A percentile compares a stretch with the other conserved stretches of the same genome.
These are phyloP conservation scores for Trapa incisa DNA, from an alignment of 345 rosid genomes.

Conservation along the genomic window DNA sequence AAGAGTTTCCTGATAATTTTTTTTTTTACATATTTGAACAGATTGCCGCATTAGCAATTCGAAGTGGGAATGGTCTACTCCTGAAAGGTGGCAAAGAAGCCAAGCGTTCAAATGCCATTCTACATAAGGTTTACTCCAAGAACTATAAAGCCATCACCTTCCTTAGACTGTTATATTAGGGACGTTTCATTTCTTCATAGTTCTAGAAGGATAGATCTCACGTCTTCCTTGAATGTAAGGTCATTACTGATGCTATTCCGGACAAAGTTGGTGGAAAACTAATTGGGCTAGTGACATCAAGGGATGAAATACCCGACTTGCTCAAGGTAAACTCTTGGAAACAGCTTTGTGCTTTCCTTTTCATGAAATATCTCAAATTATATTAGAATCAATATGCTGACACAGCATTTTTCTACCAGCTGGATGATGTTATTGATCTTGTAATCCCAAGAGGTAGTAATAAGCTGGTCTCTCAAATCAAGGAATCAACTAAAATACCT, in stretches of 20 bases:
- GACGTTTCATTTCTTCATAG: neutral
- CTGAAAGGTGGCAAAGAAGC: slow-evolving; percentile 99
- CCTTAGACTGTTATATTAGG: neutral
- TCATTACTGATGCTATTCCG: slow-evolving; percentile 86
- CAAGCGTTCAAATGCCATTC: slow-evolving; percentile 72
- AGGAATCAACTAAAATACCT: slow-evolving; percentile 87
- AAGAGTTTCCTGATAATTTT: neutral
- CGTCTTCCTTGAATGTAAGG: slow-evolving; percentile 26
- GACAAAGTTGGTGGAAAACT: slow-evolving; percentile 62
- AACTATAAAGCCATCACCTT: slow-evolving; percentile 3
- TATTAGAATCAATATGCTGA: neutral
- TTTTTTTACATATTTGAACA: slow-evolving; percentile 20
- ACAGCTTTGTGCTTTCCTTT: neutral
- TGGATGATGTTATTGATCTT: slow-evolving; percentile 95
- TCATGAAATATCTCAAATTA: neutral
- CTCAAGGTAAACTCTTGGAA: slow-evolving; percentile 47
- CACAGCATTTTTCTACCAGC: slow-evolving; percentile 41
- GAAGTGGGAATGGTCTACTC: slow-evolving; percentile 91
- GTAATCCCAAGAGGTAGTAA: slow-evolving; percentile 99
- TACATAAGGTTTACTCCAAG: slow-evolving; percentile 56
- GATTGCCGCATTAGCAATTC: slow-evolving; percentile 94
- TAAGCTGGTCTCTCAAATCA: slow-evolving; percentile 80
- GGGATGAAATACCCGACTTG: slow-evolving; percentile 95
- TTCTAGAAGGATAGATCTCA: neutral
- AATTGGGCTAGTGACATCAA: slow-evolving; percentile 85